Percentiles rank a stretch among this genome's conserved stretches.
Evolutionary conservation across 2,329 filamentous ascomycete genomes (phyloP).

Genomic region (Monosporascus sp.): DNA sequence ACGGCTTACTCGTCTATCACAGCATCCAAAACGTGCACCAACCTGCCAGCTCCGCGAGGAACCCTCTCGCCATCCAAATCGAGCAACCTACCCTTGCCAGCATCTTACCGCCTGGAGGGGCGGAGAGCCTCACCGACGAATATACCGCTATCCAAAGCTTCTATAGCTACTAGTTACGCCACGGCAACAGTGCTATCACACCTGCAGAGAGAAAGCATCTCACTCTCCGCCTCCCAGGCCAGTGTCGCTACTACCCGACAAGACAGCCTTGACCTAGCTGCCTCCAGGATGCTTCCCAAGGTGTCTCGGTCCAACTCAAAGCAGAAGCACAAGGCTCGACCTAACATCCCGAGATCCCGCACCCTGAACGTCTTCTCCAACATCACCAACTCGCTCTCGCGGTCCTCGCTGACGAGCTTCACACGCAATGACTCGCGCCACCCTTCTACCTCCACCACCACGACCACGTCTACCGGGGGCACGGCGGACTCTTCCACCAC

Average conservation of each 20-base stretch:
- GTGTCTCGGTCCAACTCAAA: conserved; percentile 2
- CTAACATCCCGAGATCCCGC: conserved; percentile 36
- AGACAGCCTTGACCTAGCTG: conserved; percentile 7
- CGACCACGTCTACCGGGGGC: background rate
- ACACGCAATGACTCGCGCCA: conserved; percentile 35
- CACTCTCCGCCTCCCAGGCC: conserved; percentile 7
- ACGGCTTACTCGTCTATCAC: conserved; percentile 16
- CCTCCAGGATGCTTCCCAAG: conserved; percentile 2
- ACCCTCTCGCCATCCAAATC: conserved; percentile 9
- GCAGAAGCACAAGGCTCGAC: conserved; percentile 7
- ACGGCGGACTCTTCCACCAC: background rate
- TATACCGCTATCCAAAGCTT: conserved; percentile 5
- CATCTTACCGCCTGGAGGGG: background rate
- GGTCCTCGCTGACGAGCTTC: conserved; percentile 26
- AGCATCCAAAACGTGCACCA: conserved; percentile 8
- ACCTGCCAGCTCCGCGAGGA: background rate
- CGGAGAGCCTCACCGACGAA: conserved; percentile 1
- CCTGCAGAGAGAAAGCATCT: conserved; percentile 19
- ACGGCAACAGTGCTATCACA: conserved; percentile 3
- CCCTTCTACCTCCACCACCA: conserved; percentile 28
- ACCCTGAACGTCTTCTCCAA: conserved; percentile 41
- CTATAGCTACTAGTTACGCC: conserved; percentile 8
- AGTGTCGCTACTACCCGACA: conserved; percentile 9
- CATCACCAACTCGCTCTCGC: conserved; percentile 39
- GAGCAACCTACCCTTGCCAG: conserved; percentile 12